These are phyloP conservation scores for Phytophthora constricta DNA, from an alignment of 352 stramenopile genomes.

Conservation along the genomic window DNA sequence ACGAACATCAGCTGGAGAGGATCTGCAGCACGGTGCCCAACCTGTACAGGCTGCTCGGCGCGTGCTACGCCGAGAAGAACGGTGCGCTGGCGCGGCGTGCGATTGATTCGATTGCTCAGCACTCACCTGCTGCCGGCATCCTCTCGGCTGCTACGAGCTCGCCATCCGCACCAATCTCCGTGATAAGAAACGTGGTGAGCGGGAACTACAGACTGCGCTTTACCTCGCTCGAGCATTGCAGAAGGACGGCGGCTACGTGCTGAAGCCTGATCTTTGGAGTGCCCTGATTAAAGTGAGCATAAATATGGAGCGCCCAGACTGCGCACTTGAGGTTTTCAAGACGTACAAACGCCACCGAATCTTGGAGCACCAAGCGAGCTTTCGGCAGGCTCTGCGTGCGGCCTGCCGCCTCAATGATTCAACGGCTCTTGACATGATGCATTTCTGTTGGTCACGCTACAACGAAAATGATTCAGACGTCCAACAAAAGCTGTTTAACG, in stretches of 20 bases:
- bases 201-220: constrained; percentile 45
- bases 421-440: constrained; percentile 51
- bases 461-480: constrained; percentile 23
- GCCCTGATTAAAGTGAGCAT: constrained; percentile 55
- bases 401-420: constrained; percentile 37
- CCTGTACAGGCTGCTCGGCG: constrained; percentile 38
- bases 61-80: constrained; percentile 40
- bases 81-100: constrained; percentile 35
- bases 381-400: constrained; percentile 48
- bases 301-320: constrained; percentile 38
- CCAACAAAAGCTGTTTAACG: constrained; percentile 20
- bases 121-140: constrained; percentile 36
- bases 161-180: constrained; percentile 46
- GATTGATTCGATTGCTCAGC: constrained; percentile 38
- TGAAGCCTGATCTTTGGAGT: constrained; percentile 52
- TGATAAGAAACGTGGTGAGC: constrained; percentile 30
- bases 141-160: constrained; percentile 44
- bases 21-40: constrained; percentile 36
- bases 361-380: constrained; percentile 43
- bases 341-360: constrained; percentile 46
- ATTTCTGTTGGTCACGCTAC: constrained; percentile 38
- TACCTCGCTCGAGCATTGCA: constrained; percentile 39
- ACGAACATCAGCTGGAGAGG: constrained; percentile 28
- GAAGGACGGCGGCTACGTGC: constrained; percentile 47
- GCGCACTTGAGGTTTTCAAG: constrained; percentile 52